phyloP scores from a whole-genome alignment of 2,329 filamentous ascomycete species.

The Esteya vermicola region DNA sequence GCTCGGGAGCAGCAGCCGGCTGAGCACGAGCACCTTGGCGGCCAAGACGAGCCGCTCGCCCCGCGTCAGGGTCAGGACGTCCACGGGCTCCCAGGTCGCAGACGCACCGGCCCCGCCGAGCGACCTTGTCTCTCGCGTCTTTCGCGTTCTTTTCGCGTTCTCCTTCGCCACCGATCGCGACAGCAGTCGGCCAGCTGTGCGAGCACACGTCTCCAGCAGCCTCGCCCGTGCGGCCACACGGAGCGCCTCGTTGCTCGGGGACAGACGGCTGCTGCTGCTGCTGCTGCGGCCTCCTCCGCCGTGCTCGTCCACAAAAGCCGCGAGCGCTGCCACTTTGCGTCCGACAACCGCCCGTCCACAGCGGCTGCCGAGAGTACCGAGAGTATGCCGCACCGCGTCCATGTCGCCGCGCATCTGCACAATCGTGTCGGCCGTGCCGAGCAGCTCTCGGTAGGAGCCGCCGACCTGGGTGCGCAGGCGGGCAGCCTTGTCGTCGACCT shows the following conservation, averaged over 20 bases:
- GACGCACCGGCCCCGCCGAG: too few relatives aligned
- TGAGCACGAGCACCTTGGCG: constrained; percentile 62
- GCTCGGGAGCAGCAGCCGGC: constrained; percentile 60
- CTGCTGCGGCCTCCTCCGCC: neutral
- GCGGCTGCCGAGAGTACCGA: constrained; percentile 58
- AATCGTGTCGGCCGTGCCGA: constrained; percentile 88
- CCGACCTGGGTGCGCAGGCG: constrained; percentile 51
- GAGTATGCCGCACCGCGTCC: constrained; percentile 53
- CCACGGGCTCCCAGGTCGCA: too few relatives aligned
- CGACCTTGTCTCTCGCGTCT: neutral
- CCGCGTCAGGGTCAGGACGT: constrained; percentile 9
- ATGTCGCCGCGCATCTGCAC: constrained; percentile 76
- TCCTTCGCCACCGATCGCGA: constrained; percentile 14
- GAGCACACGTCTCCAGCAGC: constrained; percentile 36
- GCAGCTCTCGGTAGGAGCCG: constrained; percentile 68
- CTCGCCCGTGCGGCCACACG: constrained; percentile 26
- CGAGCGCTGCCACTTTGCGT: constrained; percentile 46
- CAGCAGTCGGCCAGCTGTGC: constrained; percentile 34
- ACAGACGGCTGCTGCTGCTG: neutral
- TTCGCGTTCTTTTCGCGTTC: neutral
- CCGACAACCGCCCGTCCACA: constrained; percentile 63
- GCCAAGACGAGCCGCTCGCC: constrained; percentile 41
- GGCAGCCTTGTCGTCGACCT: constrained; percentile 47
- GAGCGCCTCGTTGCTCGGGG: constrained; percentile 10
- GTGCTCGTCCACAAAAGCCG: constrained; percentile 23